These are phyloP conservation scores for Melanomma pulvis-pyrius DNA, from an alignment of 495 filamentous ascomycete species.

Conservation along the genomic window DNA sequence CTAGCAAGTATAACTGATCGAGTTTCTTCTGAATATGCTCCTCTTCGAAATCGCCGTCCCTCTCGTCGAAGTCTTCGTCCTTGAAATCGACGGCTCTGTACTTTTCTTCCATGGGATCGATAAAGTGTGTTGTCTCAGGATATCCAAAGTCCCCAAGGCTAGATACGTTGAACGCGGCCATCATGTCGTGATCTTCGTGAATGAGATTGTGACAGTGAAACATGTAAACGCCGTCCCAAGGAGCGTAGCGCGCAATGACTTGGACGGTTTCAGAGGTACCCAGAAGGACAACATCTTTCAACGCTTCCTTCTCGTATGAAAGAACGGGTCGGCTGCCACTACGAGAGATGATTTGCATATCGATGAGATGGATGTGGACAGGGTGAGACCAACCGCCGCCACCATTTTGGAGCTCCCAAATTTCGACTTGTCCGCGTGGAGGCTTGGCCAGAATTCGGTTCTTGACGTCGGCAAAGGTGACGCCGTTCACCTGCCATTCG, in stretches of 20 bases:
- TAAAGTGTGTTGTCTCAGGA: conserved; percentile 48
- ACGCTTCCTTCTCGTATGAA: conserved; percentile 53
- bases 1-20: conserved; percentile 15
- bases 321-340: conserved; percentile 45
- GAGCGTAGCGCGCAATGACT: conserved; percentile 55
- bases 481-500: conserved; percentile 57
- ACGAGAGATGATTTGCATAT: conserved; percentile 56
- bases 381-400: conserved; percentile 57
- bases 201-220: conserved; percentile 60
- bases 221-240: conserved; percentile 59
- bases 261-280: conserved; percentile 52
- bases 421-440: conserved; percentile 52
- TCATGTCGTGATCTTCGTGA: conserved; percentile 65
- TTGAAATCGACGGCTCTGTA: conserved; percentile 37
- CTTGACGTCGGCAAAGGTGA: conserved; percentile 52
- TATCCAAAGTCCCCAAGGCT: conserved; percentile 53
- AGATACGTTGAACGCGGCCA: conserved; percentile 62
- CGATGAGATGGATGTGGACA: conserved; percentile 62
- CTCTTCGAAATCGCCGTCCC: conserved; percentile 21
- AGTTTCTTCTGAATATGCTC: conserved; percentile 26
- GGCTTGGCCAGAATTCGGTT: conserved; percentile 57
- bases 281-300: conserved; percentile 60
- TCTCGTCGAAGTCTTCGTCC: conserved; percentile 12
- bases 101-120: conserved; percentile 45
- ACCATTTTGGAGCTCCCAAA: conserved; percentile 52